Evolutionary conservation across 2,329 filamentous ascomycete genomes (phyloP), one percentile per base, ranked within the genome.

Genomic region (Calonectria pseudoreteaudii): DNA sequence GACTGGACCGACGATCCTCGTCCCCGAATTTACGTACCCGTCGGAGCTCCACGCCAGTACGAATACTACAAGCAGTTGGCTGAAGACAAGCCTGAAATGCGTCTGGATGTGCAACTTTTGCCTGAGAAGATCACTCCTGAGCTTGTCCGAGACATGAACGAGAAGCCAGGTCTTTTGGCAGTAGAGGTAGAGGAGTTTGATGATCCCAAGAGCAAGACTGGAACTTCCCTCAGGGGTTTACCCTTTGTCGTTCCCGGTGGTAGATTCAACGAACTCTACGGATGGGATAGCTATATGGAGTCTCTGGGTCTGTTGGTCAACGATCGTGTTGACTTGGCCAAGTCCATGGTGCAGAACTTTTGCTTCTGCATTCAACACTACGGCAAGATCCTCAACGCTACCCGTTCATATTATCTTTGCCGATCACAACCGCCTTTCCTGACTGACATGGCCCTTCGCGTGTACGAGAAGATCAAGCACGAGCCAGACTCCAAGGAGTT

Each of bases 271-370:
- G 97, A 99, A 84, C 86, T 99, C 28, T 99, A 99, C 83, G 96
- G 96, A 60, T 99, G 97, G 97, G 97, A 99, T 85, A 98, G 95
- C 83, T 99, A 98, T 87, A 98, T 99, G 95, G 95, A 96, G 84
- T 97, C 96, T 7, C 88, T 98, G 4, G 97, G 97, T 23, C 89
- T 99, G 72, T 88, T 98, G 73, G 91, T 95, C 79, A 95, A 96
- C 82, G 94, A 97, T 82, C 93, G 94, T 73, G 92, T 95, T 28
- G 92, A 98, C 80, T 87, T 98, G 70, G 95, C 95, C 78, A 98
- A 98, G 87, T 91, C 93, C 65, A 98, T 99, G 95, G 96, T 98
- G 66, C 89, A 91, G 80, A 98, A 99, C 87, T 98, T 98, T 84
- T 97, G 95, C 84, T 99, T 99, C 88, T 98, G 95, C 86, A 98